These are phyloP conservation scores for Barnettozyma botsteinii DNA, from an alignment of 805 yeast species.

Conservation along the genomic window DNA sequence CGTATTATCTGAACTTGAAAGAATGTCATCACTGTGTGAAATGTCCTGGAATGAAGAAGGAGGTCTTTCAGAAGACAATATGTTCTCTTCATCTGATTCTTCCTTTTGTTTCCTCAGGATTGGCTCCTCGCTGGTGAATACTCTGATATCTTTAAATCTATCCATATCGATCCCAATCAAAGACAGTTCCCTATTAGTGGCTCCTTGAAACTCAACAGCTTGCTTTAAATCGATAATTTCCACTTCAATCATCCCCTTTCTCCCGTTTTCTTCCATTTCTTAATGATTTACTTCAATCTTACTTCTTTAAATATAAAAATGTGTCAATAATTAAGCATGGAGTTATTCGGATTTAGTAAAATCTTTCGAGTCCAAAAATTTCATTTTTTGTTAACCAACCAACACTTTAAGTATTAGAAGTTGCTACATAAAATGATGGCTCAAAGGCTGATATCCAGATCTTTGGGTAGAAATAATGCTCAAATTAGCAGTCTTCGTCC, in stretches of 20 bases:
- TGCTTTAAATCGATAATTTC: constrained; percentile 9
- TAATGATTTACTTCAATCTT: background rate
- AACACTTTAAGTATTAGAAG: too few species aligned
- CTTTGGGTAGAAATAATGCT: background rate
- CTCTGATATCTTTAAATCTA: constrained; percentile 3
- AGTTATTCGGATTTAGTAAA: background rate
- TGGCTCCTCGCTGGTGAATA: constrained; percentile 5
- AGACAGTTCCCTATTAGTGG: constrained; percentile 1
- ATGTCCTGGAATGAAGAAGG: constrained; percentile 1
- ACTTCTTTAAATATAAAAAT: background rate
- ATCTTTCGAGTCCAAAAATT: background rate
- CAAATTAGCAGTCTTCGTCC: background rate
- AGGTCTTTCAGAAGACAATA: constrained; percentile 1
- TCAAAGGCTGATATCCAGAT: background rate
- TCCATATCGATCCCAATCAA: constrained; percentile 9
- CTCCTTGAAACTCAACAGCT: constrained; percentile 3
- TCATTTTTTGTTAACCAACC: too few species aligned
- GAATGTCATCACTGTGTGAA: background rate
- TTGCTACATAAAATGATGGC: background rate
- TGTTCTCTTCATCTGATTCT: background rate
- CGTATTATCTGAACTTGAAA: constrained; percentile 3
- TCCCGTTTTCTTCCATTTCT: background rate
- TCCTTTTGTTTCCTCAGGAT: background rate
- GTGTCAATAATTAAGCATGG: background rate
- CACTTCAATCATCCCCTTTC: background rate